Evolutionary conservation across 352 stramenopile species (phyloP), one percentile per base, ranked within the genome.

Genomic region (Phytopythium aichiense): DNA sequence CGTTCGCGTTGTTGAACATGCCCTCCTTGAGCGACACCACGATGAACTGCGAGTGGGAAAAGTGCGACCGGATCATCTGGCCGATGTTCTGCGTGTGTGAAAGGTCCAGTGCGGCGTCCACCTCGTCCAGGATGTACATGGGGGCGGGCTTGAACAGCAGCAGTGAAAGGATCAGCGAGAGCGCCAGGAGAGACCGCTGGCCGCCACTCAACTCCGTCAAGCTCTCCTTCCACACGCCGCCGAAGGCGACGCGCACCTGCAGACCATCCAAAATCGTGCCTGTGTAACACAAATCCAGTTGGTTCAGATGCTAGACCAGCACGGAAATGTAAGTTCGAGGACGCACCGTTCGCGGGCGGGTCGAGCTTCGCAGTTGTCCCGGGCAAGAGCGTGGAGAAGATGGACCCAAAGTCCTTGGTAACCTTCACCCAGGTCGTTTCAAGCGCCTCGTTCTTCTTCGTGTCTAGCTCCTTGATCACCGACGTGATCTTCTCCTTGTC

Each of bases 1-100:
- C 97, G 77, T 99, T 99, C 13, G 98, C 98, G 73, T 99, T 99
- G 82, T 99, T 99, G 83, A 99, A 99, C 98, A 99, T 99, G 50
- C 98, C 98, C 81, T 99, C 97, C 76, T 99, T 99, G 22, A 99
- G 78, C 31, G 95, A 99, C 22, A 99, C 98, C 58, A 99, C 97
- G 68, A 99, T 99, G 75, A 99, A 99, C 77, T 99, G 98, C 66
- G 95, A 99, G 68, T 99, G 88, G 35, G 90, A 98, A 73, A 99
- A 99, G 75, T 99, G 97, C 35, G 96, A 98, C 15, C 97, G 94
- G 50, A 99, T 97, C 98, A 99, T 99, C 61, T 98, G 96, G 20
- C 98, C 98, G 70, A 99, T 99, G 73, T 99, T 99, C 68, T 99
- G 98, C 15, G 98, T 99, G 84, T 99, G 98, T 52, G 94, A 99